Conservation (phyloP, 73 alveolate species). For the Breviolum minutum region DNA sequence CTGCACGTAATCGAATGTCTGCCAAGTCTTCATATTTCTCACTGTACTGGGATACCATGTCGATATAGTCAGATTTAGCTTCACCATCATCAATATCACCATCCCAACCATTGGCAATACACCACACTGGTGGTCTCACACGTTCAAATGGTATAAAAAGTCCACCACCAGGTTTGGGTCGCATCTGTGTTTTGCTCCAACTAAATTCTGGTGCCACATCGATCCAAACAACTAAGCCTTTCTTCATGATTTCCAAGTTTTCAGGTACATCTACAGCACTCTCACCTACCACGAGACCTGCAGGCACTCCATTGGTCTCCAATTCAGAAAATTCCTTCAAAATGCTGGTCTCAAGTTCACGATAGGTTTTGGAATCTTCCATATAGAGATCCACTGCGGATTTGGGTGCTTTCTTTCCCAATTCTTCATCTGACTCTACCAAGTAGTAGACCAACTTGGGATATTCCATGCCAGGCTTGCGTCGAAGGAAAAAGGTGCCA, state of each 20-base stretch:
- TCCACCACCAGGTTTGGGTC: conserved; percentile 81
- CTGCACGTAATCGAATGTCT: conserved; percentile 55
- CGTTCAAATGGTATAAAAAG: conserved; percentile 49
- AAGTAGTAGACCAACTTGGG: conserved; percentile 66
- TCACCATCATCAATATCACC: conserved; percentile 87
- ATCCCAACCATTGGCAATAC: conserved; percentile 92
- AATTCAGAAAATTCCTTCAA: conserved; percentile 45
- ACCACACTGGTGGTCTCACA: conserved; percentile 79
- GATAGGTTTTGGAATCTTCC: conserved; percentile 62
- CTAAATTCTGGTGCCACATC: conserved; percentile 58
- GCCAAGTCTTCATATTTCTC: conserved; percentile 63
- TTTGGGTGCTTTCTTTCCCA: conserved; percentile 23
- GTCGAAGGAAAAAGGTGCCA: conserved; percentile 57
- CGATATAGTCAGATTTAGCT: conserved; percentile 53
- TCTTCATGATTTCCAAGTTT: conserved; percentile 61
- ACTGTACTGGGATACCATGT: conserved; percentile 16
- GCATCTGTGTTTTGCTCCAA: conserved; percentile 91
- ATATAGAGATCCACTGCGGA: conserved; percentile 82
- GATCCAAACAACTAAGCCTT: conserved; percentile 58
- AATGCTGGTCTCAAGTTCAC: conserved; percentile 63
- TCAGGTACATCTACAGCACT: conserved; percentile 76
- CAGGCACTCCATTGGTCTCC: conserved; percentile 16
- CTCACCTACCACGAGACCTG: conserved; percentile 72
- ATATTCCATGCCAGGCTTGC: conserved; percentile 80
- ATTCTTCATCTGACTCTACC: conserved; percentile 14